Percentiles rank a stretch among this genome's conserved stretches.
Evolutionary conservation across 2,329 filamentous ascomycete genomes (phyloP).

Genomic region (Arthrocladium fulminans): DNA sequence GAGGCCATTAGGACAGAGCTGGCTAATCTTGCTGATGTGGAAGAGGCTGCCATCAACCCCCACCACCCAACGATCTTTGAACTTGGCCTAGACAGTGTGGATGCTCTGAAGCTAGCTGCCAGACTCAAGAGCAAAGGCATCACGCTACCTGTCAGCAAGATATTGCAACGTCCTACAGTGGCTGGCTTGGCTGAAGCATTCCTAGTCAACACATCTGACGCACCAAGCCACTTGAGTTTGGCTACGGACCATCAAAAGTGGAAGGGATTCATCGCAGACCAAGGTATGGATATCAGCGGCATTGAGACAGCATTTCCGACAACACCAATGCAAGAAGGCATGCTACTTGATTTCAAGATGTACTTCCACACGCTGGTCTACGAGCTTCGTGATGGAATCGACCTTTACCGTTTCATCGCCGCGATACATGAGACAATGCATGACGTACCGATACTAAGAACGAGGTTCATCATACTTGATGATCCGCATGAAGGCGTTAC

Average conservation of each 20-base stretch:
- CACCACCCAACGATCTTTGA: slow-evolving; percentile 60
- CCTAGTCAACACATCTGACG: not conserved
- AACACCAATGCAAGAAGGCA: slow-evolving; percentile 73
- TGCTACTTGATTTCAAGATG: slow-evolving; percentile 59
- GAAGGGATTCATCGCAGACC: slow-evolving; percentile 28
- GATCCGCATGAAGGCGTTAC: slow-evolving; percentile 29
- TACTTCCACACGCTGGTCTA: slow-evolving; percentile 85
- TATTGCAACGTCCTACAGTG: slow-evolving; percentile 66
- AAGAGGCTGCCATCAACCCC: slow-evolving; percentile 44
- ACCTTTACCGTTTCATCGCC: slow-evolving; percentile 47
- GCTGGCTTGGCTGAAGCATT: slow-evolving; percentile 43
- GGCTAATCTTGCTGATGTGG: slow-evolving; percentile 50
- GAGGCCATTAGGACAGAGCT: slow-evolving; percentile 51
- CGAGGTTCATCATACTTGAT: slow-evolving; percentile 52
- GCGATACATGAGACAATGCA: slow-evolving; percentile 57
- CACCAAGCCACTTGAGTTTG: not conserved
- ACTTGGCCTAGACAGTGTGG: slow-evolving; percentile 84
- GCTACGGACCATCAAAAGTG: slow-evolving; percentile 9
- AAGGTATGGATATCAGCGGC: slow-evolving; percentile 30
- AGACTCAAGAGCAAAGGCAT: slow-evolving; percentile 55
- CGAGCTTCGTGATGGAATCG: slow-evolving; percentile 46
- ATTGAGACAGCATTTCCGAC: slow-evolving; percentile 59
- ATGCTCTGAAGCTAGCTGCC: slow-evolving; percentile 74
- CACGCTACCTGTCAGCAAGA: slow-evolving; percentile 59
- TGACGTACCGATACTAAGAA: slow-evolving; percentile 63